Percentiles rank a stretch among this genome's conserved stretches.
Evolutionary conservation across 139 green algal genomes (phyloP).

Genomic region (Tetradesmus lagerheimii): DNA sequence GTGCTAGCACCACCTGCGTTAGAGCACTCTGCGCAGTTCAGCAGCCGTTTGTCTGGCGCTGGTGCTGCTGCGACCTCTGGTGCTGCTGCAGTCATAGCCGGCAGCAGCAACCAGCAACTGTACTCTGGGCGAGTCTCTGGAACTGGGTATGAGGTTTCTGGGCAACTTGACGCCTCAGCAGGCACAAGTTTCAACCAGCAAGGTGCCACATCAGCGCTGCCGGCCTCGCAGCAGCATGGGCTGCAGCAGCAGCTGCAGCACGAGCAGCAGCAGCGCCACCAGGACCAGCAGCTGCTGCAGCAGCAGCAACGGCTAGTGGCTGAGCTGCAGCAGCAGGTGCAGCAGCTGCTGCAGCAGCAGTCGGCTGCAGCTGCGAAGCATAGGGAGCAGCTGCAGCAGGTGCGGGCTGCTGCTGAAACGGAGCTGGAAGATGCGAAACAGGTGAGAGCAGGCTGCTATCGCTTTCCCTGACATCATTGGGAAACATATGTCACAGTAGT

Average conservation of each 20-base stretch:
- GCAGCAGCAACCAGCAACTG: conserved; percentile 6
- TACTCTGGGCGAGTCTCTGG: neutral
- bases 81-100: neutral
- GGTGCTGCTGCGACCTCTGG: neutral
- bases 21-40: neutral
- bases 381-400: conserved; percentile 27
- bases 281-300: conserved; percentile 24
- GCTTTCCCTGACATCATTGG: too few species aligned
- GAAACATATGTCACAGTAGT: too few species aligned
- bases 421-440: conserved; percentile 23
- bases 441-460: neutral
- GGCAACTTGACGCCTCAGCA: neutral
- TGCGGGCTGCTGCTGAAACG: neutral
- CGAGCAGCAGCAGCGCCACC: conserved; percentile 16
- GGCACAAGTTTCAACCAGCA: neutral
- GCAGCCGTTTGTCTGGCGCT: neutral
- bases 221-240: neutral
- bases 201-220: neutral
- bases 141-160: neutral
- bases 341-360: conserved; percentile 38
- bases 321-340: conserved; percentile 39
- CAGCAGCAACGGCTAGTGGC: conserved; percentile 23
- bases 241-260: conserved; percentile 24
- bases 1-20: too few species aligned
- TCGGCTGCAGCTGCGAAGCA: neutral